Base-by-base conservation (phyloP, 352 stramenopile species). In the Pythium aquatile region DNA sequence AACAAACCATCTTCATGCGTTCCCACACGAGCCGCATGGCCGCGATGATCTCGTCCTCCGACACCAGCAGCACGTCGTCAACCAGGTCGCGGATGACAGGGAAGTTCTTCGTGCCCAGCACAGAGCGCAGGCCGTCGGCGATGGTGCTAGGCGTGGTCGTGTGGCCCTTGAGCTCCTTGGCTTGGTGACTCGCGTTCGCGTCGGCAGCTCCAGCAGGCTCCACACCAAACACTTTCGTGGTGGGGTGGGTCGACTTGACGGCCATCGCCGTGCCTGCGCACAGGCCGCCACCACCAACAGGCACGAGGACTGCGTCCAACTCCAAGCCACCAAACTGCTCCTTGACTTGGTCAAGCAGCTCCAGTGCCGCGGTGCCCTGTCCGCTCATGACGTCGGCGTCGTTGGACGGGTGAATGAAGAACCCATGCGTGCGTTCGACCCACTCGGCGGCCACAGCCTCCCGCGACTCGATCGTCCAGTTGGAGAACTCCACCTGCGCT, bases 331-430 rank as follows among this genome's bases (percentile, higher is more conserved):
- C 35, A 40, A 40, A 80, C 26, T 86, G 40, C 55, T 88, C 58
- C 39, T 79, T 57, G 1, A 83, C 77, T 56, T 97, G 88, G 49
- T 92, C 74, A 39, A 98, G 65, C 49, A 98, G 66, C 69, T 98
- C 94, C 26, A 93, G 61, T 3, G 79, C 78, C 9, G 85, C 79
- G 0, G 94, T 98, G n/a, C 93, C 94, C 70, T 98, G 94, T 11
- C 94, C 94, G 49, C 87, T 95, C 85, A 98, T 98, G 54, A 98
- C 92, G 30, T 91, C 78, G n/a, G 78, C 77, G 61, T 98, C 81
- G 68, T 98, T 91, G 30, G 87, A 97, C 24, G 94, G 91, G 55
- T 97, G 94, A 33, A 98, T 83, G 53, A 98, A 96, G 24, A 66
- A 47, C 39, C 67, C 76, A 10, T 62, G 55, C 8, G 59, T 70